Percentiles rank a stretch among this genome's conserved stretches.
phyloP scores from a whole-genome alignment of 768 basidiomycete genomes.

The Lepiota venenata region DNA sequence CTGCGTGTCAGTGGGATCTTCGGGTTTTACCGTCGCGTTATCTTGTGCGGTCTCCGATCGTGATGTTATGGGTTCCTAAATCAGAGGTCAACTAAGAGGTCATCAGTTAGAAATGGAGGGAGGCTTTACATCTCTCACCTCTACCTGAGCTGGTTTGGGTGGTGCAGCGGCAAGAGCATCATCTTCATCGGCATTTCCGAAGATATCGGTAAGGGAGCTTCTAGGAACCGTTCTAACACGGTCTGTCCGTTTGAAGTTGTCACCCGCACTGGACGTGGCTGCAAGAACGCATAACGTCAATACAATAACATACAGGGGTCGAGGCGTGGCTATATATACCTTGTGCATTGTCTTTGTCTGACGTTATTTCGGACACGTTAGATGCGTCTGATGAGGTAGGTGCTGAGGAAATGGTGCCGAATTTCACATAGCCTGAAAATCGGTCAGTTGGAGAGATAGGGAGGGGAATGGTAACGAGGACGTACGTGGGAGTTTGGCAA shows the following conservation, averaged over 20 bases:
- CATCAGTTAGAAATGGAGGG: background rate
- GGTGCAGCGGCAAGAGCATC: conserved; percentile 63
- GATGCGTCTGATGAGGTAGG: conserved; percentile 6
- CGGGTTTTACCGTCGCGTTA: conserved; percentile 15
- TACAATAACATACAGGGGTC: background rate
- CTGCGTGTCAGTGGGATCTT: conserved; percentile 30
- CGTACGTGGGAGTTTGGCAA: conserved; percentile 73
- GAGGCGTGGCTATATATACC: background rate
- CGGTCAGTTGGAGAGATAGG: conserved; percentile 1
- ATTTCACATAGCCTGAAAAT: conserved; percentile 62
- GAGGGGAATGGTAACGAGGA: conserved; percentile 3
- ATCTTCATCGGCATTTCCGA: conserved; percentile 42
- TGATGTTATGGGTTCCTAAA: background rate
- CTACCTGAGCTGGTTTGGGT: conserved; percentile 22
- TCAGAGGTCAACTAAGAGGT: background rate
- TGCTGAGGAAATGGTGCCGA: conserved; percentile 50
- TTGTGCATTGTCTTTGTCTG: conserved; percentile 11
- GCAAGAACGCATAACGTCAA: background rate
- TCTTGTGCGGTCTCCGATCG: background rate
- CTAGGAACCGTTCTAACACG: conserved; percentile 55
- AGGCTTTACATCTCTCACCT: conserved; percentile 11
- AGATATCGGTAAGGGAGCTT: conserved; percentile 49
- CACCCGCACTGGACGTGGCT: conserved; percentile 15
- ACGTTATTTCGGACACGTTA: background rate
- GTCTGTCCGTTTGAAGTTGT: conserved; percentile 50